Evolutionary conservation across 2,329 filamentous ascomycete genomes (phyloP).

Genomic region (Nothomitra cinnamomea): DNA sequence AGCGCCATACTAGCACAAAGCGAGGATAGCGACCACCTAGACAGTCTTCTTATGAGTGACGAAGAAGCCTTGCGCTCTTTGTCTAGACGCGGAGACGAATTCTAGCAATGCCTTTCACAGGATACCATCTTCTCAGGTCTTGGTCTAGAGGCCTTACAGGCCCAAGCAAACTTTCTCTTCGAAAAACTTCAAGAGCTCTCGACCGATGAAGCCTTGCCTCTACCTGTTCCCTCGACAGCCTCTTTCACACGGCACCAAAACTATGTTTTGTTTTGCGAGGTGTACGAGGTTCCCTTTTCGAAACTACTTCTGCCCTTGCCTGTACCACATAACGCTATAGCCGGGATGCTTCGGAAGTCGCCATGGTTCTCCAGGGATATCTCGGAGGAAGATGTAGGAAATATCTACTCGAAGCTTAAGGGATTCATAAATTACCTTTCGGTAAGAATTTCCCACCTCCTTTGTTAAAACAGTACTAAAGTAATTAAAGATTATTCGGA

Average conservation of each 20-base stretch:
- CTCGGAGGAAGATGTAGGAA: not conserved
- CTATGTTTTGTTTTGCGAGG: conserved; percentile 1
- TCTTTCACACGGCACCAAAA: conserved; percentile 1
- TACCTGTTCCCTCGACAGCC: not conserved
- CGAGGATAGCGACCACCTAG: not conserved
- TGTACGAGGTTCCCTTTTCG: not conserved
- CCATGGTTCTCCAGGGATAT: not conserved
- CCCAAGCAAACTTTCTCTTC: conserved; percentile 2
- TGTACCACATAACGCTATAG: not conserved
- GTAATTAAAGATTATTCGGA: not conserved
- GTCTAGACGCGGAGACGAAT: not conserved
- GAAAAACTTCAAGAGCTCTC: not conserved
- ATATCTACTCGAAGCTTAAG: not conserved
- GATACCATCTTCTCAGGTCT: conserved; percentile 2
- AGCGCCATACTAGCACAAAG: not conserved
- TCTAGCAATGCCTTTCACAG: not conserved
- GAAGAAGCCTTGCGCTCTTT: conserved; percentile 1
- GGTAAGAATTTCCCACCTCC: not conserved
- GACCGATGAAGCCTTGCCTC: conserved; percentile 1
- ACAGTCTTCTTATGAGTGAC: not conserved
- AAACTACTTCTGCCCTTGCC: not conserved
- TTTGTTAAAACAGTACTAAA: not conserved
- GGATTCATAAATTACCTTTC: not conserved
- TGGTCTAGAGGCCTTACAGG: not conserved
- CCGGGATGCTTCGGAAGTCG: not conserved